Conservation (phyloP, 768 basidiomycete species). For the Pisolithus tinctorius region DNA sequence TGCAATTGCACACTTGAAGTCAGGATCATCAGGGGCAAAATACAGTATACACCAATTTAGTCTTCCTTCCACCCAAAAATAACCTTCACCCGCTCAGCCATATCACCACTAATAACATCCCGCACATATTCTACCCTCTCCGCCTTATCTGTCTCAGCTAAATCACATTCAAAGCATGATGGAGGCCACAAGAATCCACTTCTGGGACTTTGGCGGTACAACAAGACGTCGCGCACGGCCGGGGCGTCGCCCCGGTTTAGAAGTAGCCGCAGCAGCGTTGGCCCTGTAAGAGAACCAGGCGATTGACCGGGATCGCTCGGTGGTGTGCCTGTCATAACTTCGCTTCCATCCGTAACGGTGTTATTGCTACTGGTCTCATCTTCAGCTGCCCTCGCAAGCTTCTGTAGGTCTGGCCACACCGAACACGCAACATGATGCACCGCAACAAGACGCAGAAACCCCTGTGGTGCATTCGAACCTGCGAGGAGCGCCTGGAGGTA, state of each 20-base stretch:
- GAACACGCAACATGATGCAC: constrained; percentile 72
- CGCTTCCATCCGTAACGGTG: constrained; percentile 42
- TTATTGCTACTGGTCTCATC: constrained; percentile 19
- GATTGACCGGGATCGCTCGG: not conserved
- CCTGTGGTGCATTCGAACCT: constrained; percentile 33
- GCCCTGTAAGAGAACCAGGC: not conserved
- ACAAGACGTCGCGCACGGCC: constrained; percentile 47
- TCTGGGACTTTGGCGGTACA: constrained; percentile 45
- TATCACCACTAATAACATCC: constrained; percentile 3
- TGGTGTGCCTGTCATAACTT: not conserved
- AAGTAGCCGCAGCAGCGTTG: not conserved
- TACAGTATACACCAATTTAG: too few species aligned
- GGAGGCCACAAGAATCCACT: constrained; percentile 40
- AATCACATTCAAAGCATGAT: constrained; percentile 37
- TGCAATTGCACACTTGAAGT: not conserved
- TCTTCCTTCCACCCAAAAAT: constrained; percentile 6
- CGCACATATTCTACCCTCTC: constrained; percentile 13
- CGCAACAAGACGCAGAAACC: constrained; percentile 61
- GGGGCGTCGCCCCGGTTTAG: constrained; percentile 42
- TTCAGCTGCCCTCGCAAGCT: constrained; percentile 6
- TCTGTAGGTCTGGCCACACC: constrained; percentile 62
- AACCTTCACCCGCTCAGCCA: constrained; percentile 7
- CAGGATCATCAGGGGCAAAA: too few species aligned
- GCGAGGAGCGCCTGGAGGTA: constrained; percentile 52
- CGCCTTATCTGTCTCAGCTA: constrained; percentile 1